Evolutionary conservation across 1,139 yeast genomes (phyloP), one percentile per base, ranked within the genome.

Genomic region (Geotrichum restrictum): DNA sequence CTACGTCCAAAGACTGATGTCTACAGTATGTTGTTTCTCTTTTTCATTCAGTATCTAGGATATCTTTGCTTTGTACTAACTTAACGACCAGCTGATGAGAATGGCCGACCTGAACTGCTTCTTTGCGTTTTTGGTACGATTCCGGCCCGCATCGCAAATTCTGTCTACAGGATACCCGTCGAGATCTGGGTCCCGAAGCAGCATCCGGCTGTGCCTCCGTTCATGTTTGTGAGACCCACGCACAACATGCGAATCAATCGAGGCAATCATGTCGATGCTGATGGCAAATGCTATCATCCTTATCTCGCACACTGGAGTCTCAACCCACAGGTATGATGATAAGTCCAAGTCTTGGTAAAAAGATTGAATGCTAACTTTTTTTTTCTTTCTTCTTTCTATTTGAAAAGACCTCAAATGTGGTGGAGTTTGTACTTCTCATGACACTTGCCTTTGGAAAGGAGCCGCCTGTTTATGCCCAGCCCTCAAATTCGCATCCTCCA

Each of bases 121-220:
- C 70, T 88, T 14, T 83, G 85, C 57, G 60, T 89, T 1, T 77
- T 75, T 60, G 96, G 96, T 0, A 72, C 76, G 1, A 60, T 83
- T 3, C 75, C 77, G 0, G 64, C 71, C 0, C 45, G 53, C 6
- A 67, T 70, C 36, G 62, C 64, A 14, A 59, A 66, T 56, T 61
- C 65, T 5, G 62, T 64, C 0, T 70, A 73, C 51, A 65, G 71
- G 21, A 74, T 82, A n/a, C 89, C 91, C 0, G 65, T 87, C 11
- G 81, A 82, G 55, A 69, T 89, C 2, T 89, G 96, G 95, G 64
- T 91, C 1, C 95, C 96, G 0, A 75, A 76, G 37, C 72, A 75
- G 27, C 88, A 87, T 62, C 96, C 96, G 0, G 63, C 62, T 27
- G 52, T 34, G n/a, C 76, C 82, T 1, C 97, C 97, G 0, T 62